Conservation (phyloP, 169 alveolate species). For the Eimeria sp. region DNA sequence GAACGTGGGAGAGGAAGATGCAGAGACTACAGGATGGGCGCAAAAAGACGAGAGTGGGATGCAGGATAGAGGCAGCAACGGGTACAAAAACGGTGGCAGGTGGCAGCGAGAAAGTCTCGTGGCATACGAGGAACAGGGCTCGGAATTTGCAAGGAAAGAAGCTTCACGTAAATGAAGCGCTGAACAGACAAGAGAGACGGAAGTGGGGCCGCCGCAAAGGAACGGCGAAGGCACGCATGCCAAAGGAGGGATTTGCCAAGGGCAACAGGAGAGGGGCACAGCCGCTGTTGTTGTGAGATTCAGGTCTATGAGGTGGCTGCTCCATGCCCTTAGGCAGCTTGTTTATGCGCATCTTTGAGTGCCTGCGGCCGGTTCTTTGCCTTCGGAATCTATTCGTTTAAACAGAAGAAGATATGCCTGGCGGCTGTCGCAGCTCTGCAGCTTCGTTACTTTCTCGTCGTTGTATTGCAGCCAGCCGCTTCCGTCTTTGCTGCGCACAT, state of each 20-base stretch:
- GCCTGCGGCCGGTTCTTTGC: background rate
- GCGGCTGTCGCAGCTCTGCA: conserved; percentile 33
- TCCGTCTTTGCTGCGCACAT: conserved; percentile 86
- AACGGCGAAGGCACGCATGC: background rate
- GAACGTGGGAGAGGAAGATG: background rate
- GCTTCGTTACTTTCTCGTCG: conserved; percentile 74
- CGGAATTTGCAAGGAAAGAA: background rate
- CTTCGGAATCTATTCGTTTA: background rate
- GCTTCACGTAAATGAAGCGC: background rate
- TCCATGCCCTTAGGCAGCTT: background rate
- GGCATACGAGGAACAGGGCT: too few species aligned
- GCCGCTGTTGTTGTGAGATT: background rate
- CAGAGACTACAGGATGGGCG: background rate
- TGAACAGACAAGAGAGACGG: background rate
- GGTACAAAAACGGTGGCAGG: background rate
- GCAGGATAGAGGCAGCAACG: background rate
- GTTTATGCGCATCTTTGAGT: background rate
- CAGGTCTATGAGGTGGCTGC: background rate
- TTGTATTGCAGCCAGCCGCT: conserved; percentile 83
- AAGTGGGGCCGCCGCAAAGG: background rate
- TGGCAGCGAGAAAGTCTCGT: background rate
- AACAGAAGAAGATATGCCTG: conserved; percentile 46
- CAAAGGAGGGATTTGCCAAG: background rate
- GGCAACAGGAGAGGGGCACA: background rate
- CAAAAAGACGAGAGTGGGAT: background rate